Percentiles rank a stretch among this genome's conserved stretches.
These are phyloP conservation scores for Pseudogymnoascus sp. DNA, from an alignment of 2,329 filamentous ascomycete species.

Conservation along the genomic window DNA sequence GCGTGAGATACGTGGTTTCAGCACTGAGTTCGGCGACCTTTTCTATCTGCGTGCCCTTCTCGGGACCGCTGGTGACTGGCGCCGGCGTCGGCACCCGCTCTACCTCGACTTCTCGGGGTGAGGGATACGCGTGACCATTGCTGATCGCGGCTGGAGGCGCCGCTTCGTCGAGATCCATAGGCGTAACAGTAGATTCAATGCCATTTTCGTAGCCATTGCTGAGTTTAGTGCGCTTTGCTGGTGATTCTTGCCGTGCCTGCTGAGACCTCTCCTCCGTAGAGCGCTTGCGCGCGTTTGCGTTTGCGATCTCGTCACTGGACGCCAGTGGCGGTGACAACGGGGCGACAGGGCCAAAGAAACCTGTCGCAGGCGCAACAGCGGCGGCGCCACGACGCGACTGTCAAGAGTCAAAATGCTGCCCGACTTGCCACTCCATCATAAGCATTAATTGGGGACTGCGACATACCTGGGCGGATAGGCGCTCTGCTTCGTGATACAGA, in stretches of 20 bases:
- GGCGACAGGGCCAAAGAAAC: conserved; percentile 27
- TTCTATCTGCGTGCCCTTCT: conserved; percentile 55
- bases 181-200: conserved; percentile 40
- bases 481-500: conserved; percentile 50
- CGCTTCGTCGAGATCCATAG: conserved; percentile 52
- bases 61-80: conserved; percentile 50
- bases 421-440: background rate
- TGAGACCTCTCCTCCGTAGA: conserved; percentile 24
- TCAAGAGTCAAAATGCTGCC: conserved; percentile 10
- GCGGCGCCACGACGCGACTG: conserved; percentile 11
- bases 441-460: conserved; percentile 4
- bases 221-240: conserved; percentile 48
- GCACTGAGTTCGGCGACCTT: conserved; percentile 52
- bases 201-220: conserved; percentile 53
- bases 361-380: conserved; percentile 16
- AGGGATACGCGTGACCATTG: conserved; percentile 55
- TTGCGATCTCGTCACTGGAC: conserved; percentile 21
- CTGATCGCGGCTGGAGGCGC: conserved; percentile 15
- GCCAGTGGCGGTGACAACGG: conserved; percentile 17
- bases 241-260: conserved; percentile 47
- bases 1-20: conserved; percentile 52
- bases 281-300: conserved; percentile 25
- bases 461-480: conserved; percentile 33
- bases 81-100: conserved; percentile 45
- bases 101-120: conserved; percentile 45